phyloP scores from a whole-genome alignment of 2,329 filamentous ascomycete species.

The Allantophomopsis lycopodina region DNA sequence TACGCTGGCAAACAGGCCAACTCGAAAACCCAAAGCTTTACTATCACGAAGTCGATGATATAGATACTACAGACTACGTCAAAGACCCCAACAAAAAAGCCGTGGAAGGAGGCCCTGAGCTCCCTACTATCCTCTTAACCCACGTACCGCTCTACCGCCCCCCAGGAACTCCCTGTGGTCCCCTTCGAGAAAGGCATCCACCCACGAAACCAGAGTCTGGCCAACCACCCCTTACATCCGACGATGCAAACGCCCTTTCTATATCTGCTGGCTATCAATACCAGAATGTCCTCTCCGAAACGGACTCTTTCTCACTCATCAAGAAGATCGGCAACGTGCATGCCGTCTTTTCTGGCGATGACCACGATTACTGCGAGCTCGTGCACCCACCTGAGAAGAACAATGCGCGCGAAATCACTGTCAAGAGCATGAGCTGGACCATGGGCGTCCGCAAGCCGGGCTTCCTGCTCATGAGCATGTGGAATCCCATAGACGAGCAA shows the following conservation, averaged over 20 bases:
- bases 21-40: conserved; percentile 23
- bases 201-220: conserved; percentile 49
- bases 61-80: conserved; percentile 21
- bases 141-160: conserved; percentile 83
- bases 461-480: conserved; percentile 78
- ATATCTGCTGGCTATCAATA: conserved; percentile 83
- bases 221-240: conserved; percentile 38
- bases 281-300: conserved; percentile 76
- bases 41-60: conserved; percentile 43
- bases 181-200: conserved; percentile 71
- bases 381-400: conserved; percentile 50
- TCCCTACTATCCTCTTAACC: conserved; percentile 80
- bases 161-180: conserved; percentile 76
- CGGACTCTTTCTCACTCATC: conserved; percentile 63
- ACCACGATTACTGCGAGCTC: conserved; percentile 95
- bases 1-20: conserved; percentile 51
- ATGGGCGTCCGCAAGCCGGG: conserved; percentile 88
- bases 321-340: conserved; percentile 68
- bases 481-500: conserved; percentile 68
- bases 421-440: conserved; percentile 90
- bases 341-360: conserved; percentile 87
- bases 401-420: conserved; percentile 68
- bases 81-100: conserved; percentile 26
- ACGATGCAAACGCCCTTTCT: conserved; percentile 65
- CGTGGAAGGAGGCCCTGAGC: conserved; percentile 36